Evolutionary conservation across 2,329 filamentous ascomycete genomes (phyloP).

Genomic region (Penicillium sp.): DNA sequence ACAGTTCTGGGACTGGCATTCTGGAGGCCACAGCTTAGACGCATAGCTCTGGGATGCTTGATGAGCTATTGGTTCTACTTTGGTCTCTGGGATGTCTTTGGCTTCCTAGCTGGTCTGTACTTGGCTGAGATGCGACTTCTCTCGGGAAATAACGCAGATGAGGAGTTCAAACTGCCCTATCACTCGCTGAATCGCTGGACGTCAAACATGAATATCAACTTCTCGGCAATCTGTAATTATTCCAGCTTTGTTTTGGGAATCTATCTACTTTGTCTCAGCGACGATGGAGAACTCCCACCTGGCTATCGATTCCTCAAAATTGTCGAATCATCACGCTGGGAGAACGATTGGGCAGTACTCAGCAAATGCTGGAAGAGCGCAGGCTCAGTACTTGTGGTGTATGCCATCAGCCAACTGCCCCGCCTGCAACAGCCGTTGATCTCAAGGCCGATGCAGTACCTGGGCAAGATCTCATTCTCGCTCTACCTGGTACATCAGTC

Average conservation of each 20-base stretch:
- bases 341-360: constrained; percentile 25
- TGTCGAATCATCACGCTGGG: constrained; percentile 28
- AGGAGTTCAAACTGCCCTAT: constrained; percentile 12
- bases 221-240: constrained; percentile 7
- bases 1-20: constrained; percentile 25
- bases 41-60: constrained; percentile 21
- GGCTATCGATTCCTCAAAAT: constrained; percentile 28
- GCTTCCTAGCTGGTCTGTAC: constrained; percentile 16
- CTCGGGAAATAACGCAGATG: background rate
- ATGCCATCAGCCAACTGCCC: constrained; percentile 27
- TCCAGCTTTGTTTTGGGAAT: constrained; percentile 24
- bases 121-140: constrained; percentile 9
- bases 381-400: constrained; percentile 28
- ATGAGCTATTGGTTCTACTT: constrained; percentile 29
- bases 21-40: constrained; percentile 27
- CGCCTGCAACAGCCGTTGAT: constrained; percentile 29
- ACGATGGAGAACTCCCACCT: constrained; percentile 29
- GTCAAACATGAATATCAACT: background rate
- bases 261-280: constrained; percentile 31
- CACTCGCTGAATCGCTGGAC: constrained; percentile 2
- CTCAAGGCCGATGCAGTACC: constrained; percentile 32
- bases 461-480: constrained; percentile 41
- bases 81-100: constrained; percentile 33
- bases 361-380: constrained; percentile 31
- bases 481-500: constrained; percentile 38